Base-by-base conservation (phyloP, 2,329 filamentous ascomycete genomes). In the Colletotrichum tamarilloi region DNA sequence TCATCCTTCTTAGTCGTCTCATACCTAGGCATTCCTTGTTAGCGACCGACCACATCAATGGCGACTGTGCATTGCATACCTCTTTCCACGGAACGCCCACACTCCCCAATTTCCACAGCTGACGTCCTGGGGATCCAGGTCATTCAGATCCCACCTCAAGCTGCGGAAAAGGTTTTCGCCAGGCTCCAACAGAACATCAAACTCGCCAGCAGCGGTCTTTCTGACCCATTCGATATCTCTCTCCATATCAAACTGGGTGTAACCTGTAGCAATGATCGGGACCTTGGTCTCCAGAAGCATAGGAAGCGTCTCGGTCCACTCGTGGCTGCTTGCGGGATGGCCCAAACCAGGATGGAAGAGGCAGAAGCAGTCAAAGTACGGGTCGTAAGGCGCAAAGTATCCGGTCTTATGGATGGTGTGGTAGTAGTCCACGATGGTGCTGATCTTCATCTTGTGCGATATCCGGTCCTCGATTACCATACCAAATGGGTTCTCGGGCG, bases 281-380 rank as follows among this genome's bases (percentile, higher is more conserved):
- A 97, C 92, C 84, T 99, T 99, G 3, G 97, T 99, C 85, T 98
- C 95, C 24, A 99, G 87, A 32, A 99, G 89, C 78, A 95, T 88
- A 2, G 97, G 97, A 8, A 99, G 84, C 0, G 97, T 98, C 78
- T 96, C 92, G 72, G 93, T 90, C 97, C 97, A 99, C 82, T 99
- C 97, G 79, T 97, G 94, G 65, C 94, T 94, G 79, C 93, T 96
- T 16, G 95, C 95, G 0, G 97, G 95, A 82, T 99, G 97, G 14
- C 97, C 97, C 22, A 99, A 89, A 9, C 97, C 97, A 0, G 97
- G 97, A 80, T 99, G 97, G 88, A 98, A 99, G 64, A 98, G 89
- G 79, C 99, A 92, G 80, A 99, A 98, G 83, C 94, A 97, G 86
- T 99, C 97, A 82, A 99, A 98, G 85, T 99, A 99, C 1, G 97